Base-by-base conservation (phyloP, 441 rosid species). In the Isatis lusitanica region DNA sequence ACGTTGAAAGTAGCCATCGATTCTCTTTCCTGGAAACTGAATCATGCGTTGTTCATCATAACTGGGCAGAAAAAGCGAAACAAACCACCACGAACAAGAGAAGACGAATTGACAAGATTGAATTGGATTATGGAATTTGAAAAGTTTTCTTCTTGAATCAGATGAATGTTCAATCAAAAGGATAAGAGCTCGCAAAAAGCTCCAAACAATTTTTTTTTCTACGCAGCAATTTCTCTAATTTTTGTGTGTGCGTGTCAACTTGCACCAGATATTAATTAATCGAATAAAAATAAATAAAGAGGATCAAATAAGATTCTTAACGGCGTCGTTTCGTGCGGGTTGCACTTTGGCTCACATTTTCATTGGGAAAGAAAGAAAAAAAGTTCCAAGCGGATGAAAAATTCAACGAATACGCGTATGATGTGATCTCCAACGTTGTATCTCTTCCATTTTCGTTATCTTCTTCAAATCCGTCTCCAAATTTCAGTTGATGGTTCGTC, bases 1-100 rank as follows among this genome's bases (percentile, higher is more conserved):
- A 83, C 79, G 79, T 66, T 79, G 75, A 79, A 71, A 50, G 86
- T 73, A 77, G 90, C 86, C 97, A 92, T 92, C 56, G 72, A 39
- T 64, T 63, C 35, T 48, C 66, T 63, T 28, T 3, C 51, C 33
- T 59, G 16, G 30, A 55, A 48, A 35, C 59, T 55, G 69, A 71
- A 65, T 77, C 76, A 77, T 66, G 67, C 65, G 80, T 66, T 33
- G 76, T 21, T 71, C 76, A 70, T 58, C 72, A 50, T 57, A 30
- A 9, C 7, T 38, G 16, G 15, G 38, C 15, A 33, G n/a, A 17
- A 24, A 24, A 15, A 11, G 31, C 26, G 3, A 63, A 4, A 28
- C 3, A 30, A 5, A 4, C 38, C 50, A 68, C 18, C 51, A 46
- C 7, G 18, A 18, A 15, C 42, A 74, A 60, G 31, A 35, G 48